phyloP scores from a whole-genome alignment of 2,329 filamentous ascomycete species.

The Aspergillus japonicus region DNA sequence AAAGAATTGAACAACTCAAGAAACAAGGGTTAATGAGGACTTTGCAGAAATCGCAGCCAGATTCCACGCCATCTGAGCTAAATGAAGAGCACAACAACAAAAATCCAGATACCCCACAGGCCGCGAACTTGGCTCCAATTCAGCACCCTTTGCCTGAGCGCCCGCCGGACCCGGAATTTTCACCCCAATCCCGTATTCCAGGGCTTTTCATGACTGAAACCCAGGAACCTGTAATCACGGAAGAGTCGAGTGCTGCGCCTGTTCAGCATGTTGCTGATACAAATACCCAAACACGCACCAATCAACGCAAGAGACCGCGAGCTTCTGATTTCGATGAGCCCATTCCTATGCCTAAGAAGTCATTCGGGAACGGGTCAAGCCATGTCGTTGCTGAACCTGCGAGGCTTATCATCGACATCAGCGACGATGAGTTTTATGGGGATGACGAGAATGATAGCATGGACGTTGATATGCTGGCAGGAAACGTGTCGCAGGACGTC shows the following conservation, averaged over 20 bases:
- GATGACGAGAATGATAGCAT: constrained; percentile 32
- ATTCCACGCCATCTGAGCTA: constrained; percentile 8
- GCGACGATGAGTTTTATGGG: constrained; percentile 63
- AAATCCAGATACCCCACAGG: constrained; percentile 4
- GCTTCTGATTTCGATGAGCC: constrained; percentile 70
- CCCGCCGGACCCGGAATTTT: constrained; percentile 32
- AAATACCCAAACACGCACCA: constrained; percentile 22
- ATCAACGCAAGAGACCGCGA: constrained; percentile 58
- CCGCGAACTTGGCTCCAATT: constrained; percentile 16
- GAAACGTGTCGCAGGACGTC: constrained; percentile 22
- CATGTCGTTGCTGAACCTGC: constrained; percentile 47
- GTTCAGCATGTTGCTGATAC: constrained; percentile 21
- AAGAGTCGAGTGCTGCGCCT: constrained; percentile 9
- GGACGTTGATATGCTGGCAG: constrained; percentile 31
- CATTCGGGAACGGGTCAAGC: constrained; percentile 56
- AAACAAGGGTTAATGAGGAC: constrained; percentile 48
- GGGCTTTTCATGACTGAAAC: constrained; percentile 51
- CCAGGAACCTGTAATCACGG: constrained; percentile 11
- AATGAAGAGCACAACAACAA: constrained; percentile 2
- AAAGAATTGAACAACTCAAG: constrained; percentile 74
- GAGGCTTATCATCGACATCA: constrained; percentile 78
- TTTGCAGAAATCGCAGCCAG: constrained; percentile 30
- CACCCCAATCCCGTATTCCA: constrained; percentile 46
- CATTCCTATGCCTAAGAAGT: constrained; percentile 54
- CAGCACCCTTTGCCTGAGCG: constrained; percentile 41